Percentiles rank a stretch among this genome's conserved stretches.
Conservation (phyloP, 495 filamentous ascomycete species). For the Annulohypoxylon nitens region DNA sequence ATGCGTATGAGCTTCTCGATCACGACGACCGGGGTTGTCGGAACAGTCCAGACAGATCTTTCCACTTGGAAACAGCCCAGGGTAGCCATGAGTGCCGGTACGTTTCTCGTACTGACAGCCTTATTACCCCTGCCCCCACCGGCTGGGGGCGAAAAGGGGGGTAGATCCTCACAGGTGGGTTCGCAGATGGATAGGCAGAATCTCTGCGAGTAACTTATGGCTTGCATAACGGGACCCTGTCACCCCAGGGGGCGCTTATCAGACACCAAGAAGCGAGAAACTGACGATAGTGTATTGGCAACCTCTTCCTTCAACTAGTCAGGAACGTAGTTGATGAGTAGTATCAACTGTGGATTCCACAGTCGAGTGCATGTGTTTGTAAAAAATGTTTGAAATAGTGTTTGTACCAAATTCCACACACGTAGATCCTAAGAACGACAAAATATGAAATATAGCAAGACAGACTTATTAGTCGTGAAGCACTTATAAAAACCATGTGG, state of each 20-base stretch:
- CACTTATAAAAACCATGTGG: not conserved
- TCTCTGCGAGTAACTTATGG: conserved; percentile 28
- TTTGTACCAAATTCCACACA: not conserved
- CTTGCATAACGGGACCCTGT: conserved; percentile 31
- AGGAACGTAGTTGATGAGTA: not conserved
- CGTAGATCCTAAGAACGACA: not conserved
- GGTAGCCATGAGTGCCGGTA: conserved; percentile 24
- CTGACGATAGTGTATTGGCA: conserved; percentile 5
- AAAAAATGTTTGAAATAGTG: not conserved
- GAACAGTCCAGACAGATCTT: conserved; percentile 28
- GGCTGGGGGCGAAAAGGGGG: conserved; percentile 30
- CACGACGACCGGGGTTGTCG: conserved; percentile 22
- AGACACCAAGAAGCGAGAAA: conserved; percentile 18
- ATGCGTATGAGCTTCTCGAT: conserved; percentile 22
- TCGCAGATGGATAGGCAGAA: conserved; percentile 4
- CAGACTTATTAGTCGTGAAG: not conserved
- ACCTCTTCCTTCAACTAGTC: conserved; percentile 10
- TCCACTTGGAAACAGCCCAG: conserved; percentile 29
- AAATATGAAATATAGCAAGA: not conserved
- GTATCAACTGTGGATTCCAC: conserved; percentile 3
- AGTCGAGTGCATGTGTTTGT: not conserved
- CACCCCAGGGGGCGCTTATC: conserved; percentile 21
- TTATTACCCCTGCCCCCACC: conserved; percentile 35
- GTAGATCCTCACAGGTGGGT: conserved; percentile 24
- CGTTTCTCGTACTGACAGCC: conserved; percentile 32